phyloP scores from a whole-genome alignment of 208 protist species.

The Borovskyia barvae region DNA sequence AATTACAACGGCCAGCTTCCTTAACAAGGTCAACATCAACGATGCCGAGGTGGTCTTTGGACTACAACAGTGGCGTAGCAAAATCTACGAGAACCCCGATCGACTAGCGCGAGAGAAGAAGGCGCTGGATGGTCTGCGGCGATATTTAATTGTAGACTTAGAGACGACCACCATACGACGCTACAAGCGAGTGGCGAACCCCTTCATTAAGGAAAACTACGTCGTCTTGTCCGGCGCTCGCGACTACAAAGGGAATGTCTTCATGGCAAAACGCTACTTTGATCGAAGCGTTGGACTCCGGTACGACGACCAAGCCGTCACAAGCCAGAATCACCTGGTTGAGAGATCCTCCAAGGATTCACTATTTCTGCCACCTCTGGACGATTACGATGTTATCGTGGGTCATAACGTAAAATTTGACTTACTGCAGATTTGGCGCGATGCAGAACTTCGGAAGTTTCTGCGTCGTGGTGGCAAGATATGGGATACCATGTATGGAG shows the following conservation, averaged over 20 bases:
- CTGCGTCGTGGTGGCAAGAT: constrained; percentile 83
- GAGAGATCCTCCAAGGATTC: constrained; percentile 78
- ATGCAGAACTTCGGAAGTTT: constrained; percentile 81
- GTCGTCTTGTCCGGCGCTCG: constrained; percentile 87
- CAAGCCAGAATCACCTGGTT: constrained; percentile 59
- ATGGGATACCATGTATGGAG: constrained; percentile 94
- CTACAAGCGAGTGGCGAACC: constrained; percentile 91
- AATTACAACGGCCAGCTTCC: constrained; percentile 66
- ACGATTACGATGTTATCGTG: constrained; percentile 91
- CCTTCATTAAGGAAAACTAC: constrained; percentile 88
- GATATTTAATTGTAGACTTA: constrained; percentile 87
- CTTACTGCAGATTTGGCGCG: constrained; percentile 87
- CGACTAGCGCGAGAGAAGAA: constrained; percentile 75
- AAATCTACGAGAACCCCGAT: constrained; percentile 81
- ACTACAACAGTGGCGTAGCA: constrained; percentile 85
- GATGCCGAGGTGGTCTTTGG: constrained; percentile 88
- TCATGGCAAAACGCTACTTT: constrained; percentile 85
- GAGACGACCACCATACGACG: constrained; percentile 88
- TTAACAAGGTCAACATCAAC: constrained; percentile 87
- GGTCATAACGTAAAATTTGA: constrained; percentile 95
- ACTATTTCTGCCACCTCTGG: constrained; percentile 84
- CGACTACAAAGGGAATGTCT: constrained; percentile 88
- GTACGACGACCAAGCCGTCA: constrained; percentile 80
- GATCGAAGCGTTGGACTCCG: constrained; percentile 67
- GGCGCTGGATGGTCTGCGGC: constrained; percentile 44